Evolutionary conservation across 2,329 filamentous ascomycete genomes (phyloP), one percentile per base, ranked within the genome.

Genomic region (Mollisiaceae sp.): DNA sequence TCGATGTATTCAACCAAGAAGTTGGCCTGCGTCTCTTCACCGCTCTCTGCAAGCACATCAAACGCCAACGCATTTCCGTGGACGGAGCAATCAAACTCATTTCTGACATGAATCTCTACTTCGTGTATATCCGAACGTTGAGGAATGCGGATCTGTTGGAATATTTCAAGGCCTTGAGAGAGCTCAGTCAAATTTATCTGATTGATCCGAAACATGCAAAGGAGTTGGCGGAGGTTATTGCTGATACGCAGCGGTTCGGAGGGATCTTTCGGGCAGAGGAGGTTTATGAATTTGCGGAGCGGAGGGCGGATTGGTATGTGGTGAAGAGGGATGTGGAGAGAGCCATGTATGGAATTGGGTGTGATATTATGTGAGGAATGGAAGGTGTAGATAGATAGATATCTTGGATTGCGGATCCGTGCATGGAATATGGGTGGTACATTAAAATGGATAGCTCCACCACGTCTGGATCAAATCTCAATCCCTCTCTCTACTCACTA

Each of bases 1-100:
- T 99, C 32, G 95, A 99, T 75, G 95, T 99, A 15, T 99, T 99
- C 83, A 97, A 97, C 78, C 93, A 95, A 79, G 95, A 99, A 80
- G 94, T 99, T 32, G 95, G 95, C 0, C 86, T 97, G 69, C 91
- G 95, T 32, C 85, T 99, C 60, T 99, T 98, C 80, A 89, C 91
- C 22, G 91, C 92, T 20, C 83, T 99, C 59, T 97, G 94, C 84
- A 99, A 99, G 80, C 95, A 99, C 79, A 86, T 99, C 71, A 99
- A 99, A 82, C 91, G 94, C 11, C 95, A 98, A 82, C 90, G 95
- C 63, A 87, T 99, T 78, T 94, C 90, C 76, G 92, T 93, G 32
- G 90, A 93, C 67, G 95, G 95, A 63, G 92, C 95, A 22, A 87
- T 98, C 76, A 94, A 91, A 77, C 86, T 99, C 69, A 98, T 99